Conservation (phyloP, 1,139 yeast genomes). For the Candida neerlandica region DNA sequence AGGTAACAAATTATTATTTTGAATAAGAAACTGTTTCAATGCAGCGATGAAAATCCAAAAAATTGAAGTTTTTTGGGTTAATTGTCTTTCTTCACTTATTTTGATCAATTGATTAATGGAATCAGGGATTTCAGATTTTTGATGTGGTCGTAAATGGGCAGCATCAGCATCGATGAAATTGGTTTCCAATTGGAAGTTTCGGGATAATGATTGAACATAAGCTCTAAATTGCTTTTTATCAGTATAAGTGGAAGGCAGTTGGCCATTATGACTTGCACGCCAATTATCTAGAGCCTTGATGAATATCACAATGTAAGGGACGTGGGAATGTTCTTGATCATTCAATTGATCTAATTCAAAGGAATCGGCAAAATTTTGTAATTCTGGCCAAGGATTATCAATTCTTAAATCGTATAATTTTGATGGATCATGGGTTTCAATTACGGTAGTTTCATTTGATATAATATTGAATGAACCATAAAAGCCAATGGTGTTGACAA, state of each 20-base stretch:
- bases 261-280: constrained; percentile 33
- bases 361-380: constrained; percentile 53
- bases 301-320: constrained; percentile 73
- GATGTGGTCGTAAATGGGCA: constrained; percentile 55
- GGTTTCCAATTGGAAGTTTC: constrained; percentile 45
- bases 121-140: constrained; percentile 42
- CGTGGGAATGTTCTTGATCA: constrained; percentile 60
- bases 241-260: constrained; percentile 43
- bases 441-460: constrained; percentile 55
- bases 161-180: constrained; percentile 75
- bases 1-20: constrained; percentile 54
- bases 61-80: constrained; percentile 25
- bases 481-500: constrained; percentile 60
- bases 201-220: constrained; percentile 36
- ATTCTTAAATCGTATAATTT: constrained; percentile 69
- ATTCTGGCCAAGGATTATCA: constrained; percentile 74
- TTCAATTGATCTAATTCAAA: constrained; percentile 50
- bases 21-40: constrained; percentile 49
- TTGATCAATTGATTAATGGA: constrained; percentile 36
- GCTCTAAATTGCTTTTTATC: constrained; percentile 50
- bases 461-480: constrained; percentile 65
- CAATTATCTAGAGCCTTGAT: constrained; percentile 56
- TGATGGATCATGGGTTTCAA: constrained; percentile 76
- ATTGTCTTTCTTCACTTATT: constrained; percentile 20
- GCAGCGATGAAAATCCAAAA: constrained; percentile 70